Conservation (phyloP, 306 rosid species). For the Potentilla sterilis region DNA sequence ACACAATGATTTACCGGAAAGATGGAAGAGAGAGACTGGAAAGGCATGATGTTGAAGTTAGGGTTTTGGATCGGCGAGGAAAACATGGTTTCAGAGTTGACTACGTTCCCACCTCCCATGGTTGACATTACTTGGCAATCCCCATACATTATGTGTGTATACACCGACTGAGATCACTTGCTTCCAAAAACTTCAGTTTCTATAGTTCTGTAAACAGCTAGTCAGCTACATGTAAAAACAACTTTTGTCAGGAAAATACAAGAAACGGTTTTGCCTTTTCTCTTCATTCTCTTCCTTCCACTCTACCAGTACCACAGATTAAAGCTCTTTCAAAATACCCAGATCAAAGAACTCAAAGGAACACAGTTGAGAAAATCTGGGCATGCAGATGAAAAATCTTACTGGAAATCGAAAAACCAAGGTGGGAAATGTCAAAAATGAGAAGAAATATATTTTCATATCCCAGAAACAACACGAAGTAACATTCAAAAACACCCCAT, state of each 20-base stretch:
- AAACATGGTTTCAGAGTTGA: slow-evolving; percentile 60
- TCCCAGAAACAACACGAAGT: not conserved
- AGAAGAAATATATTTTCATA: not conserved
- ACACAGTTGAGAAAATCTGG: not conserved
- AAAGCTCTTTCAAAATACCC: not conserved
- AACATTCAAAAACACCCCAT: not conserved
- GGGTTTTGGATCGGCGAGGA: slow-evolving; percentile 85
- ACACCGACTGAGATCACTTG: not conserved
- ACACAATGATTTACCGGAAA: slow-evolving; percentile 28
- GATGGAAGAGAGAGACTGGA: slow-evolving; percentile 59
- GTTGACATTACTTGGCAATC: slow-evolving; percentile 93
- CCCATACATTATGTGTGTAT: slow-evolving; percentile 59
- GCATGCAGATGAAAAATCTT: not conserved
- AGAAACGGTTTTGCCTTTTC: not conserved
- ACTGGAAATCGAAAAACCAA: not conserved
- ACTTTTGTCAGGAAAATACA: not conserved
- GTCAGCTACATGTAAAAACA: no score
- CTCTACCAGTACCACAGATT: not conserved
- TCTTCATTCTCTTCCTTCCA: slow-evolving; percentile 7
- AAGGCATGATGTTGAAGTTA: slow-evolving; percentile 80
- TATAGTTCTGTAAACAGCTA: not conserved
- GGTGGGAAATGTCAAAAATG: not conserved
- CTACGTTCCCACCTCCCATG: slow-evolving; percentile 69
- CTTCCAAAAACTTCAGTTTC: slow-evolving; percentile 9
- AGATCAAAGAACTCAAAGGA: not conserved